These are phyloP conservation scores for Clathrospora elynae DNA, from an alignment of 2,329 filamentous ascomycete species.

Conservation along the genomic window DNA sequence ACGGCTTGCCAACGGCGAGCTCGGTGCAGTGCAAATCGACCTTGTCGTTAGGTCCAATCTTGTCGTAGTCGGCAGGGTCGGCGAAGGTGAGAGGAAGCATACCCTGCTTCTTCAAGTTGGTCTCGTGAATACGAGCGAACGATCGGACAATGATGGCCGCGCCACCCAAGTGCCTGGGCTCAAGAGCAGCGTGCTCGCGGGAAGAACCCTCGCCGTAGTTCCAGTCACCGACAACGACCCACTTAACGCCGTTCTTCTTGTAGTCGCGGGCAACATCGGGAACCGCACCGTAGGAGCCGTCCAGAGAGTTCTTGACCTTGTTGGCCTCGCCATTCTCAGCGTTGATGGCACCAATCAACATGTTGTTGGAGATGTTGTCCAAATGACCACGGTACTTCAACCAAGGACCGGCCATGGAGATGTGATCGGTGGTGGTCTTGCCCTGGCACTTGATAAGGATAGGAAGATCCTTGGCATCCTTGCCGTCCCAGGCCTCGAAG, in stretches of 20 bases:
- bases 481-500: slow-evolving; percentile 88
- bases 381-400: slow-evolving; percentile 98
- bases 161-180: slow-evolving; percentile 95
- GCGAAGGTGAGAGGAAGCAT: slow-evolving; percentile 98
- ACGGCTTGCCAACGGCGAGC: slow-evolving; percentile 87
- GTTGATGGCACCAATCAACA: slow-evolving; percentile 97
- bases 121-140: slow-evolving; percentile 99
- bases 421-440: slow-evolving; percentile 97
- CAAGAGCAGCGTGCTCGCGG: slow-evolving; percentile 96
- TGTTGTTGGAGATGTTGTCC: slow-evolving; percentile 99
- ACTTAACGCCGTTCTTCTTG: slow-evolving; percentile 94
- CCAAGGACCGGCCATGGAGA: slow-evolving; percentile 96
- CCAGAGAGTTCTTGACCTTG: slow-evolving; percentile 92
- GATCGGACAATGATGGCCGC: slow-evolving; percentile 94
- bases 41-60: slow-evolving; percentile 90
- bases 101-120: slow-evolving; percentile 99
- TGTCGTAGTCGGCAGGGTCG: slow-evolving; percentile 96
- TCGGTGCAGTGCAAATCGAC: slow-evolving; percentile 89
- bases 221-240: slow-evolving; percentile 99
- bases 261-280: slow-evolving; percentile 96
- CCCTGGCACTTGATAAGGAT: slow-evolving; percentile 96
- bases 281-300: slow-evolving; percentile 81
- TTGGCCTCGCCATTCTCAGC: slow-evolving; percentile 95
- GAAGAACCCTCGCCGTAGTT: slow-evolving; percentile 99
- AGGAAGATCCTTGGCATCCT: slow-evolving; percentile 79